Evolutionary conservation across 2,329 filamentous ascomycete species (phyloP), one percentile per base, ranked within the genome.

Genomic region (Simplicillium sp.): DNA sequence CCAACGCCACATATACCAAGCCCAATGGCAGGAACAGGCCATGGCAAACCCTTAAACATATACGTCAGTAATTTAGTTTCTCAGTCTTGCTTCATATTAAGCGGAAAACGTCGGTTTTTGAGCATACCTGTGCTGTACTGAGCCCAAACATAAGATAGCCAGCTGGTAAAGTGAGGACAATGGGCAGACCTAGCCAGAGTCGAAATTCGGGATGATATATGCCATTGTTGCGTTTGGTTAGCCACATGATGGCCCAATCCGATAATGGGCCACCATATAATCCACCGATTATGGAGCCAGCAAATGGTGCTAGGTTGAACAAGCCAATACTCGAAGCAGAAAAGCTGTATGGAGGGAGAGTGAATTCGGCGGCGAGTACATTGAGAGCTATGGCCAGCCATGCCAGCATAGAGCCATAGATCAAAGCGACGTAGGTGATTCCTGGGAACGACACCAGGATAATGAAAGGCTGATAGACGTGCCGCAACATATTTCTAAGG

Each of bases 131-230:
- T n/a, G n/a, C n/a, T n/a, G n/a, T n/a, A n/a, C n/a, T 60, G 1
- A 48, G 46, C 12, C 58, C 60, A 20, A 60, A 59, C 57, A 63
- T 58, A 5, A 59, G 48, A 7, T 62, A 16, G 0, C 60, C 59
- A 1, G 52, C 56, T 11, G 57, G 47, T 47, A 58, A 49, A 1
- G 48, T 36, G 3, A 61, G 15, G 0, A 52, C 51, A 4, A 47
- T 36, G 7, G 45, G 48, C n/a, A 35, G 33, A 5, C 61, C 62
- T 11, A 76, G 51, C 70, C 48, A 64, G 13, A 68, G 48, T 2
- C 65, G 54, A 56, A 67, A 66, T 40, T 68, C 65, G 0, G 65
- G 65, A 44, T 68, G 65, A 35, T 62, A 66, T 28, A 62, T 54
- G 7, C 63, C 64, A 2, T 54, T 53, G 9, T 66, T 66, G 1